Base-by-base conservation (phyloP, 1,139 yeast genomes). In the Candida frijolesensis region DNA sequence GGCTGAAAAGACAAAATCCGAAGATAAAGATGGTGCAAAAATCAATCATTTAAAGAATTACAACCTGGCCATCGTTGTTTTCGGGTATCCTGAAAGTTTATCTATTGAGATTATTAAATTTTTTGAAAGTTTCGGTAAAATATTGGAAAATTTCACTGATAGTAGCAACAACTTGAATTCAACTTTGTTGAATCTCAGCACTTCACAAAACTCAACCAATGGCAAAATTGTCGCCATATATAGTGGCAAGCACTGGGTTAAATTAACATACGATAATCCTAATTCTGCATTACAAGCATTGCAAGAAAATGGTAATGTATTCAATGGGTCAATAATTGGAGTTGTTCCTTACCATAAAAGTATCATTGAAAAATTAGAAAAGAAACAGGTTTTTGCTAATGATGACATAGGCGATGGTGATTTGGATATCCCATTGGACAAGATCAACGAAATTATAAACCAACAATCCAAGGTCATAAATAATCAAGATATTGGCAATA, bases 231-330 rank as follows among this genome's bases (percentile, higher is more conserved):
- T 69, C 45, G 96, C 96, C 0, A 85, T 91, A 14, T 87, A 84
- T 64, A 80, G 94, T 11, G 98, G 97, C 0, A 80, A 82, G 42
- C 86, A 90, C 45, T 94, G 98, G 97, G 84, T 91, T 22, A 89
- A 90, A 62, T 67, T 94, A 48, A 91, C 97, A 0, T 94, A 83
- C 66, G 89, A 84, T 53, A 85, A 85, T 54, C 82, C 89, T 3
- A 74, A 85, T 3, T 80, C 92, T 11, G 97, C 97, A 1, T 69
- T 84, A 27, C 84, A 95, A 50, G 97, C 98, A 0, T 71, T 91
- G 42, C 85, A 85, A 56, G 96, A 91, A 60, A 89, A 89, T 62
- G 96, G 96, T 1, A 70, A 79, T 16, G 81, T 87, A 2, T 79
- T 86, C 58, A 86, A 85, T 49, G 94, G 91, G 0, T 79, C 81